A percentile compares a stretch with the other conserved stretches of the same genome.
phyloP scores from a whole-genome alignment of 805 yeast species.

The Yarrowia porcina region DNA sequence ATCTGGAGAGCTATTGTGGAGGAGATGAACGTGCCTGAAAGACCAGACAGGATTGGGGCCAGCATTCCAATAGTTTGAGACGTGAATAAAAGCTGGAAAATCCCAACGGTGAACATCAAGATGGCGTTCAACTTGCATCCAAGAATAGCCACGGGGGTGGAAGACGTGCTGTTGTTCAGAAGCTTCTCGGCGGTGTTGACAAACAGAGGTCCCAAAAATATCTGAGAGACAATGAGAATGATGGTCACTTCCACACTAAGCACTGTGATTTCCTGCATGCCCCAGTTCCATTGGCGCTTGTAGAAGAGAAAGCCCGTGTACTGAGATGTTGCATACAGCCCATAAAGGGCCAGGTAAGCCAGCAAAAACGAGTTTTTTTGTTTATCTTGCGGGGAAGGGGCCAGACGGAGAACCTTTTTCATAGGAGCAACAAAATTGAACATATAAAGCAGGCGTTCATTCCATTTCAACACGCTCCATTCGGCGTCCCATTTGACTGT shows the following conservation, averaged over 20 bases:
- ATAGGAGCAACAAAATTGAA: not conserved
- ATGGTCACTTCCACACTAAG: not conserved
- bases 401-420: not conserved
- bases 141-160: conserved; percentile 13
- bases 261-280: not conserved
- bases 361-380: not conserved
- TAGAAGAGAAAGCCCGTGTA: conserved; percentile 10
- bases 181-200: not conserved
- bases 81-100: not conserved
- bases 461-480: not conserved
- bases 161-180: not conserved
- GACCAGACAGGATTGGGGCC: not conserved
- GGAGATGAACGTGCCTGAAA: conserved; percentile 15
- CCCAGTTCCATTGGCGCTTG: conserved; percentile 20
- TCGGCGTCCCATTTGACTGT: conserved; percentile 12
- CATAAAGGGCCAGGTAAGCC: not conserved
- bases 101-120: not conserved
- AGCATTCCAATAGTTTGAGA: not conserved
- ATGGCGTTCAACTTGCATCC: conserved; percentile 4
- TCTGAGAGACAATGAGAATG: not conserved
- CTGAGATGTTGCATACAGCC: not conserved
- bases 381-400: not conserved
- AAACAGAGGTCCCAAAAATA: conserved; percentile 6
- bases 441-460: not conserved
- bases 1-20: conserved; percentile 13